Base-by-base conservation (phyloP, 2,329 filamentous ascomycete genomes). In the Davidsoniella virescens region DNA sequence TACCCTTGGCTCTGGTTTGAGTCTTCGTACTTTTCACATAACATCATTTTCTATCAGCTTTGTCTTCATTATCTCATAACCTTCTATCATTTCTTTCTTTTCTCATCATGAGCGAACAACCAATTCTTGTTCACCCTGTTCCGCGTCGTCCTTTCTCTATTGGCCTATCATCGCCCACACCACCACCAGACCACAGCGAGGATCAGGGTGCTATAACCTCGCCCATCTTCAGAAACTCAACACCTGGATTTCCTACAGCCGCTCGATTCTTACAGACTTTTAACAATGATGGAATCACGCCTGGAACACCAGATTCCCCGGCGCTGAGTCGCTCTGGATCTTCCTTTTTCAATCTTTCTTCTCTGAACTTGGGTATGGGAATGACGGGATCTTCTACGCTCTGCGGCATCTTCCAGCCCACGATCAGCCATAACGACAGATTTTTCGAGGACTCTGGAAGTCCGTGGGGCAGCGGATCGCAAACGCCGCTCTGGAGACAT, bases 361-460 rank as follows among this genome's bases (percentile, higher is more conserved):
- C 82, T 56, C 94, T 87, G 8, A 76, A 87, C 52, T 70, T 87
- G 60, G 94, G 95, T 62, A 73, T 98, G 54, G 44, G 44, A 26
- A 37, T 43, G 26, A 47, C 25, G 10, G 94, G 87, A 3, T 82
- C 84, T 8, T 88, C 87, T 2, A 94, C 92, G 0, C 75, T 98
- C 4, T 84, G 83, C 57, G 90, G 92, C 50, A 98, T 98, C 59
- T 98, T 94, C 69, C 80, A 80, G 9, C 79, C 78, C 5, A 76
- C 76, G 1, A 72, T 73, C 29, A 74, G 75, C 52, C 69, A 74
- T 42, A 64, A 65, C 55, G 65, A 73, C 56, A 63, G 69, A 59
- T 60, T 61, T 52, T 62, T 62, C 49, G 59, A 78, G 56, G 78
- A 80, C 54, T 64, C 71, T 2, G 69, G 72, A 50, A 87, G 82